phyloP scores from a whole-genome alignment of 1,139 yeast genomes.

The Suhomyces taliae region DNA sequence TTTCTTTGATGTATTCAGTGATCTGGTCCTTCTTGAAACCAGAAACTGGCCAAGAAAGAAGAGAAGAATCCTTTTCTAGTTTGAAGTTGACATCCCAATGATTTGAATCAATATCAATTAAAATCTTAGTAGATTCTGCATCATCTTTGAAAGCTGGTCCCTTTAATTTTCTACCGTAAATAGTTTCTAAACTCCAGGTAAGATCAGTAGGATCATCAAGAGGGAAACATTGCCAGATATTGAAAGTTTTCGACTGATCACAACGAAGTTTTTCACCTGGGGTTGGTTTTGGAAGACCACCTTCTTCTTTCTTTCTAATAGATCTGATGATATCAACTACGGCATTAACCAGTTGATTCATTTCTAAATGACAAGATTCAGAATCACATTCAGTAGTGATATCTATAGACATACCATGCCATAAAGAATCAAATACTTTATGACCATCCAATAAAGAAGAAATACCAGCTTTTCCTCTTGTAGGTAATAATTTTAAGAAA shows the following conservation, averaged over 20 bases:
- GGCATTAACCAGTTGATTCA: constrained; percentile 72
- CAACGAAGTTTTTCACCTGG: constrained; percentile 70
- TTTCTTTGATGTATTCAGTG: constrained; percentile 31
- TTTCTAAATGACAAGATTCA: constrained; percentile 47
- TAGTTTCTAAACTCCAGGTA: constrained; percentile 56
- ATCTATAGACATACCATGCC: constrained; percentile 95
- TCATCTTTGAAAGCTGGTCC: constrained; percentile 61
- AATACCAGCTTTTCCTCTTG: constrained; percentile 89
- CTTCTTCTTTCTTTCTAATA: constrained; percentile 53
- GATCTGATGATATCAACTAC: constrained; percentile 74
- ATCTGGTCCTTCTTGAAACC: constrained; percentile 6
- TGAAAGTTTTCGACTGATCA: constrained; percentile 56
- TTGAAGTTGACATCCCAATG: constrained; percentile 47
- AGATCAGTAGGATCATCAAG: constrained; percentile 53
- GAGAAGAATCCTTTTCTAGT: constrained; percentile 16
- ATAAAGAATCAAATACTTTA: constrained; percentile 86
- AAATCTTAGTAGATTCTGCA: constrained; percentile 38
- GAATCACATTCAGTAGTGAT: constrained; percentile 55
- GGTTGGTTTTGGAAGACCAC: constrained; percentile 80
- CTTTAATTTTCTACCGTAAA: constrained; percentile 66
- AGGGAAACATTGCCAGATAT: constrained; percentile 78
- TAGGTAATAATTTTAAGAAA: constrained; percentile 82
- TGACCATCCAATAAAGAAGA: constrained; percentile 91
- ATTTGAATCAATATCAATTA: constrained; percentile 43
- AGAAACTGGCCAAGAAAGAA: constrained; percentile 15